phyloP scores from a whole-genome alignment of 305 asterid species.

The Rubia peregrina region DNA sequence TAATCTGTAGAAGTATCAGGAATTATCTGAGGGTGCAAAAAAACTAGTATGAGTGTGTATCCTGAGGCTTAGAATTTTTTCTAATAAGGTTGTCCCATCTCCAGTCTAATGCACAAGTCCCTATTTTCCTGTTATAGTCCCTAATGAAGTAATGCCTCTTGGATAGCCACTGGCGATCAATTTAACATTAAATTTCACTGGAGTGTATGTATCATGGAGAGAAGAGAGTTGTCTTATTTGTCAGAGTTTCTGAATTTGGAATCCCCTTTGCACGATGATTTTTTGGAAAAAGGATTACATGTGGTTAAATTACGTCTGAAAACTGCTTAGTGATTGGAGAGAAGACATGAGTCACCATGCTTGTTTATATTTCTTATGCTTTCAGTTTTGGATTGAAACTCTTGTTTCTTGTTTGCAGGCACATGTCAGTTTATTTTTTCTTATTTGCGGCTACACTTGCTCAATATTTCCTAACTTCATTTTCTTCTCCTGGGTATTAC shows the following conservation, averaged over 20 bases:
- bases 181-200: neutral
- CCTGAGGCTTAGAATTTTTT: neutral
- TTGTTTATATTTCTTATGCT: slow-evolving; percentile 2
- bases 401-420: slow-evolving; percentile 46
- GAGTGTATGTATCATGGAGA: neutral
- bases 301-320: neutral
- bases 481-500: slow-evolving; percentile 85
- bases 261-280: neutral
- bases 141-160: neutral
- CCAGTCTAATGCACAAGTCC: neutral
- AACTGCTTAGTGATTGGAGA: neutral
- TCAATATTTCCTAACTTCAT: slow-evolving; percentile 79
- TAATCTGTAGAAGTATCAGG: neutral
- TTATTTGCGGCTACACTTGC: slow-evolving; percentile 64
- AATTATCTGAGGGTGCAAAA: neutral
- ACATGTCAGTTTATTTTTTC: slow-evolving; percentile 44
- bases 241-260: neutral
- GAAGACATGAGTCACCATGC: slow-evolving; percentile 1
- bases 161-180: neutral
- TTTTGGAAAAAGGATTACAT: neutral
- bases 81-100: neutral
- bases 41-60: neutral
- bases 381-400: neutral
- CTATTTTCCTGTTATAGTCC: neutral
- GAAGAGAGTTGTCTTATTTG: neutral